Conservation (phyloP, 148 eudicot genomes). For the Linanthus parryae region DNA sequence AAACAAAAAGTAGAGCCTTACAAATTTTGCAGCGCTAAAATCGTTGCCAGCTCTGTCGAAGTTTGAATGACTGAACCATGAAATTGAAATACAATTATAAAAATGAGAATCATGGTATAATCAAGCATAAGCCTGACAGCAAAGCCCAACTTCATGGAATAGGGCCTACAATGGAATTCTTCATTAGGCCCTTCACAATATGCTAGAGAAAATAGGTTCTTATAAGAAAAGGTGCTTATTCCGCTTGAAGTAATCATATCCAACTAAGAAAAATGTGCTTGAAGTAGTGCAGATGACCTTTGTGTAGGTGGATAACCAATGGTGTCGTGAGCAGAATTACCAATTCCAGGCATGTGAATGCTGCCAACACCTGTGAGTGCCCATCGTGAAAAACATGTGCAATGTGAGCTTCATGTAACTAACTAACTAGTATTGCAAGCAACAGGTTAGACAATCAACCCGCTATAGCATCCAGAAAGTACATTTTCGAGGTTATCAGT, state of each 20-base stretch:
- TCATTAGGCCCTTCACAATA: slow-evolving; percentile 17
- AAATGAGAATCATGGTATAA: too few species aligned
- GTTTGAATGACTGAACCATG: slow-evolving; percentile 35
- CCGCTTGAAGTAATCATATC: slow-evolving; percentile 24
- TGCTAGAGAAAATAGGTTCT: slow-evolving; percentile 12
- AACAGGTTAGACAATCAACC: slow-evolving; percentile 14
- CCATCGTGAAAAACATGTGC: slow-evolving; percentile 96
- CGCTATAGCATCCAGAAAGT: slow-evolving; percentile 6
- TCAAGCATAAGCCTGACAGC: slow-evolving; percentile 6
- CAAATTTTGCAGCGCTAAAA: slow-evolving; percentile 23
- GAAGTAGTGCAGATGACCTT: slow-evolving; percentile 97
- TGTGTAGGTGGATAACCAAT: slow-evolving; percentile 95
- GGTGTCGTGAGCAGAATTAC: slow-evolving; percentile 91
- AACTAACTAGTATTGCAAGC: slow-evolving; percentile 30
- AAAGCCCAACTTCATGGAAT: slow-evolving; percentile 18
- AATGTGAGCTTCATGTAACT: slow-evolving; percentile 71
- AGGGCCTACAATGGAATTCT: slow-evolving; percentile 20
- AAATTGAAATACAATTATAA: too few species aligned
- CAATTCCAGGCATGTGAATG: slow-evolving; percentile 86
- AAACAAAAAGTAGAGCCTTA: slow-evolving; percentile 15
- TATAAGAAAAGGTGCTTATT: slow-evolving; percentile 18
- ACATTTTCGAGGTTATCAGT: background rate
- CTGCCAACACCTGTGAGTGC: slow-evolving; percentile 99
- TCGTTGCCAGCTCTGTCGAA: slow-evolving; percentile 40
- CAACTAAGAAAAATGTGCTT: slow-evolving; percentile 51